Evolutionary conservation across 75 land plant genomes (phyloP).

Genomic region (Chamaecyparis obtusa): DNA sequence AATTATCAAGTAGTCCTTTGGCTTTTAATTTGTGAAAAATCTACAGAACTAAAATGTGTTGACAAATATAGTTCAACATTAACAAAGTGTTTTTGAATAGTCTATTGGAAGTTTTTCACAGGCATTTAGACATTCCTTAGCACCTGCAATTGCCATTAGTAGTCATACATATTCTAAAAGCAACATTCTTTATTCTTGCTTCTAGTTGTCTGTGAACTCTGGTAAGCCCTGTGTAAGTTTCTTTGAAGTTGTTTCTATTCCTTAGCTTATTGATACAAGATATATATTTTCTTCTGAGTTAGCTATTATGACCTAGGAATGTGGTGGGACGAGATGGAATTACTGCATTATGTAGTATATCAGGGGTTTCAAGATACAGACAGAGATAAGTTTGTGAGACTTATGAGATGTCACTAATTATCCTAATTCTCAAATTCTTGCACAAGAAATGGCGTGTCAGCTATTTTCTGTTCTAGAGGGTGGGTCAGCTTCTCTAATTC

Average conservation of each 20-base stretch:
- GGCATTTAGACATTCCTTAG: background rate
- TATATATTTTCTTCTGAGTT: background rate
- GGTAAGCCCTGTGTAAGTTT: background rate
- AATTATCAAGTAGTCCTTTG: background rate
- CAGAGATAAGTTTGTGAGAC: background rate
- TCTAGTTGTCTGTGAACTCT: background rate
- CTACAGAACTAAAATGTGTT: too few relatives aligned
- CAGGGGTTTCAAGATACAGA: background rate
- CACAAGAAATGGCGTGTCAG: background rate
- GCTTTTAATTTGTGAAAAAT: background rate
- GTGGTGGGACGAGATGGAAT: background rate
- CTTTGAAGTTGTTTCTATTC: background rate
- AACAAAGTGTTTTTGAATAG: background rate
- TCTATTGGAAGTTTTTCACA: background rate
- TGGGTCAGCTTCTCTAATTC: background rate
- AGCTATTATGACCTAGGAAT: background rate
- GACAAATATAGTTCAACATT: background rate
- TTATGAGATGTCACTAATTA: background rate
- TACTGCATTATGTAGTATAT: background rate
- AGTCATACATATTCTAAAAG: too few relatives aligned
- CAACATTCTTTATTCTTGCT: too few relatives aligned
- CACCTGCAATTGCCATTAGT: background rate
- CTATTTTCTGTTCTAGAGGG: background rate
- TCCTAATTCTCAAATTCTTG: background rate
- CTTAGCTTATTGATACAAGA: background rate